Evolutionary conservation across 768 basidiomycete genomes (phyloP), one percentile per base, ranked within the genome.

Genomic region (Boletus subparvulus): DNA sequence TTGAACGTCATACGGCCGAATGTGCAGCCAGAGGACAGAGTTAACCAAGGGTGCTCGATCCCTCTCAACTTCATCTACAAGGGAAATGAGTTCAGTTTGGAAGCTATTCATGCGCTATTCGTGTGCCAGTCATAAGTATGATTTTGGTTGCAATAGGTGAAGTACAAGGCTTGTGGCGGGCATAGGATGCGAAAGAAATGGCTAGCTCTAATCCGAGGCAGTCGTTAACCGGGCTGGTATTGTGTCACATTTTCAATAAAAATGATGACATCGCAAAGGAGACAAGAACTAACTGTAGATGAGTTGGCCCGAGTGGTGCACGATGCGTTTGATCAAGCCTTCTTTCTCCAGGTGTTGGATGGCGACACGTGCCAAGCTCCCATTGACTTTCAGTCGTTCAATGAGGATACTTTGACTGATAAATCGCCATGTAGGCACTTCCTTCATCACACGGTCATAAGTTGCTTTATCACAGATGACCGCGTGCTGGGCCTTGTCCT

Each of bases 401-500:
- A 99, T 97, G 78, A 99, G 91, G 76, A 95, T 94, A 70, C 88
- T 90, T 79, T 94, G 92, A 75, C 88, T 90, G 86, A 98, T 94
- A 83, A 98, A 92, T 70, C 91, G 91, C 92, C 94, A 99, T 74
- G 95, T 94, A 46, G 97, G 97, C 76, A 92, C 93, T 77, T 98
- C 95, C 84, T 98, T 98, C 71, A 96, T 74, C 81, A 97, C 94
- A 70, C 92, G 90, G 79, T 94, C 92, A 77, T 76, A 96, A 66
- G 88, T 90, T 53, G 86, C 64, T 82, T 98, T 96, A 83, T 98
- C 96, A 70, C 96, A 87, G 65, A 87, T 80, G 76, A 98, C 94
- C 67, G 92, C 84, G 84, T 98, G 95, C 72, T 92, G 87, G 70
- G 96, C 93, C 88, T 98, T 99, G 81, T 99, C 97, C 89, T 99